Evolutionary conservation across 768 basidiomycete genomes (phyloP).

Genomic region (Pleurotus ostreatus): DNA sequence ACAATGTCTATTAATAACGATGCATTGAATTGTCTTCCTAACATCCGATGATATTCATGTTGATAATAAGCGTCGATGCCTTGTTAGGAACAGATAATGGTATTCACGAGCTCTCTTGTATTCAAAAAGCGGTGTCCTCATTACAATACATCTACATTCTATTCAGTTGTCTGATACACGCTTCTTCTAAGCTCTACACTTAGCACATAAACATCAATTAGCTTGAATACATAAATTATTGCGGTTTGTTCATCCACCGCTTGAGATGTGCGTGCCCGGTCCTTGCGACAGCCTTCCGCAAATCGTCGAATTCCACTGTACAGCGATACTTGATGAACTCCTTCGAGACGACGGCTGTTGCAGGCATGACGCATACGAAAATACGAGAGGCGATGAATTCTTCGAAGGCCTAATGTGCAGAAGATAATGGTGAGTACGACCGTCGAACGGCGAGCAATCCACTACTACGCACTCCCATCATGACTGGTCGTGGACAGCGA

Average conservation of each 20-base stretch:
- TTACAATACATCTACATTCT: too few relatives aligned
- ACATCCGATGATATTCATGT: too few relatives aligned
- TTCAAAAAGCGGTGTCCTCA: too few relatives aligned
- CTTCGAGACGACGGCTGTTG: slow-evolving; percentile 47
- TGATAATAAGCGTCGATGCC: too few relatives aligned
- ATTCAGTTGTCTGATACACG: too few relatives aligned
- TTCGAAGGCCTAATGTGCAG: slow-evolving; percentile 66
- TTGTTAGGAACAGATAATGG: too few relatives aligned
- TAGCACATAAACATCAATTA: too few relatives aligned
- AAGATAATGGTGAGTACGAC: not conserved
- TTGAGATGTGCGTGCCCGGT: slow-evolving; percentile 67
- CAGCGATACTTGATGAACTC: slow-evolving; percentile 79
- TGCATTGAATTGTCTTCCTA: too few relatives aligned
- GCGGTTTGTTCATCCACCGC: slow-evolving; percentile 71
- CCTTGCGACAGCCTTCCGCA: slow-evolving; percentile 64
- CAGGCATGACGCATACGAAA: slow-evolving; percentile 48
- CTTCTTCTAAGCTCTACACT: too few relatives aligned
- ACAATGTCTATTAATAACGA: too few relatives aligned
- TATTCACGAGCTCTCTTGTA: too few relatives aligned
- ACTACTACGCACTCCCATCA: slow-evolving; percentile 53
- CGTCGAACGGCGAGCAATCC: not conserved
- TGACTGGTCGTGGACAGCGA: slow-evolving; percentile 56
- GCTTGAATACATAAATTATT: slow-evolving; percentile 19
- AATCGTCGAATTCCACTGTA: slow-evolving; percentile 54
- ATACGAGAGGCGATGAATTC: slow-evolving; percentile 51